phyloP scores from a whole-genome alignment of 2,329 filamentous ascomycete species.

The Trichoderma hamatum region DNA sequence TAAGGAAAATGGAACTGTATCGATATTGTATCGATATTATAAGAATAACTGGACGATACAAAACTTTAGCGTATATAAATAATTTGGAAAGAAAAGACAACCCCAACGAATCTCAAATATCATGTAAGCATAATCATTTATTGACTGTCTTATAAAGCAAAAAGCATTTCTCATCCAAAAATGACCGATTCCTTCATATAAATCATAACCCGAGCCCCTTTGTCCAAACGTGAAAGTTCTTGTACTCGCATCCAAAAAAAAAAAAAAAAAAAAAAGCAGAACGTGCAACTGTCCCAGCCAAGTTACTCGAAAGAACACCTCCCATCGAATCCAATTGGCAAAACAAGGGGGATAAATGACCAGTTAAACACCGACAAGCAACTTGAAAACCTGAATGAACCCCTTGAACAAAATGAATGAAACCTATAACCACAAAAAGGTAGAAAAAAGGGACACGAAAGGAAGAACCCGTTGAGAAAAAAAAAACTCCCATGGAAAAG shows the following conservation, averaged over 20 bases:
- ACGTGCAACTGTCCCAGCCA: constrained; percentile 12
- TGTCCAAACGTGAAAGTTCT: neutral
- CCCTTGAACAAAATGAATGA: neutral
- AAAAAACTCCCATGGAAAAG: neutral
- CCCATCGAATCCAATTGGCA: neutral
- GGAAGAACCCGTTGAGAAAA: neutral
- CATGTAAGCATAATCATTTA: constrained; percentile 7
- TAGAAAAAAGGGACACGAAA: neutral
- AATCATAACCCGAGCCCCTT: neutral
- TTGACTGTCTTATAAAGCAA: constrained; percentile 15
- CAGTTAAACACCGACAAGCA: neutral
- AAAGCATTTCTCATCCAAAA: constrained; percentile 2
- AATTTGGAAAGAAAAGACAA: neutral
- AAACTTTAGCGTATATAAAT: neutral
- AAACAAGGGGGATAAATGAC: neutral
- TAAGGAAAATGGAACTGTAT: neutral
- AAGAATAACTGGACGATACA: neutral
- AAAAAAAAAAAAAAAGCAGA: neutral
- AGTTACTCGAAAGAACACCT: neutral
- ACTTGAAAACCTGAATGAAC: neutral
- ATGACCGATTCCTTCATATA: constrained; percentile 5
- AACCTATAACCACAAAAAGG: neutral
- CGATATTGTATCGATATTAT: neutral
- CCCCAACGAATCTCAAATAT: neutral
- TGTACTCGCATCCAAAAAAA: neutral